Conservation (phyloP, 352 stramenopile species). For the Aphanomyces stellatus region DNA sequence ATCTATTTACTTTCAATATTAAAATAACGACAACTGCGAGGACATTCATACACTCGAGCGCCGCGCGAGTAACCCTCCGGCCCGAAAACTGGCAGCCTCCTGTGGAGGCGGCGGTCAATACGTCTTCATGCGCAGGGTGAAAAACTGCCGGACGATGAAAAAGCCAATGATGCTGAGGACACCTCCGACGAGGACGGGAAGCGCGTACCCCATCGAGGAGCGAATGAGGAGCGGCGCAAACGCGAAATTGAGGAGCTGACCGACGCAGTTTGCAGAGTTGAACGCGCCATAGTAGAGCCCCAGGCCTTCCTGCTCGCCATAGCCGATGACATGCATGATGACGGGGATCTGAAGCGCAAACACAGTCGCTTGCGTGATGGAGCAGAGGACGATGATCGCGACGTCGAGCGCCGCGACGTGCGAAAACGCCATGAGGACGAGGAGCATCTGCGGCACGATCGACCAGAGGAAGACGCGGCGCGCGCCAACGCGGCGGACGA, state of each 20-base stretch:
- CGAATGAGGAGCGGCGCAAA: conserved; percentile 49
- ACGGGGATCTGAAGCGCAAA: conserved; percentile 9
- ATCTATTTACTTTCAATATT: no score
- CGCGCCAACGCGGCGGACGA: conserved; percentile 40
- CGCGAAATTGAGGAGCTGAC: conserved; percentile 66
- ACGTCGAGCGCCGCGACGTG: conserved; percentile 38
- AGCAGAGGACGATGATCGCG: conserved; percentile 35
- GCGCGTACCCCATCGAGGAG: conserved; percentile 46
- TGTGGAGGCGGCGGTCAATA: no score
- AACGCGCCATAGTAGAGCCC: conserved; percentile 67
- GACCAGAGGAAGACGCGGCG: conserved; percentile 37
- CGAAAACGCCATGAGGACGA: conserved; percentile 51
- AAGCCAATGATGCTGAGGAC: conserved; percentile 49
- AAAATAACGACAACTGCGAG: no score
- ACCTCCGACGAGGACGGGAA: conserved; percentile 64
- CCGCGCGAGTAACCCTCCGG: no score
- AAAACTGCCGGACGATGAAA: conserved; percentile 45
- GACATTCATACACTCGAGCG: no score
- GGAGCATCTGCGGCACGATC: conserved; percentile 38
- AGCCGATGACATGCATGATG: conserved; percentile 11
- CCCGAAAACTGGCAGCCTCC: no score
- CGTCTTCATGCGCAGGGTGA: conserved; percentile 55
- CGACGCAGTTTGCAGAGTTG: conserved; percentile 68
- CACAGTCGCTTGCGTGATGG: conserved; percentile 29
- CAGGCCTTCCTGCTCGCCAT: conserved; percentile 28